Percentiles rank a stretch among this genome's conserved stretches.
phyloP scores from a whole-genome alignment of 1,284 basidiomycete genomes.

The Apiotrichum porosum region DNA sequence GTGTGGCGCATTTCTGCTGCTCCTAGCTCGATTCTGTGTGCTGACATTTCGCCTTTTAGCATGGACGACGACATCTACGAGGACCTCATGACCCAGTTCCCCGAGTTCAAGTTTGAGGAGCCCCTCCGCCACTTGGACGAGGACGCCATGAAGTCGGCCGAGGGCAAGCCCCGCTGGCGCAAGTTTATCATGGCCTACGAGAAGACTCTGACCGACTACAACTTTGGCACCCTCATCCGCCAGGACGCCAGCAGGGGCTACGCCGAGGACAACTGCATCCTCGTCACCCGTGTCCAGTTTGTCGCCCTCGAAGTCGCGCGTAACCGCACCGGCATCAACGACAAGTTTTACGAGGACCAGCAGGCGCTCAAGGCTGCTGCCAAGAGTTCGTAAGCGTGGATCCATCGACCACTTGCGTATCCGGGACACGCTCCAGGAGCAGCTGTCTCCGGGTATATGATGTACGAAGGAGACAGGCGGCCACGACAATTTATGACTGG shows the following conservation, averaged over 20 bases:
- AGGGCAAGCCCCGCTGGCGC: constrained; percentile 90
- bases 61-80: constrained; percentile 88
- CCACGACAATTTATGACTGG: no score
- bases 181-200: constrained; percentile 75
- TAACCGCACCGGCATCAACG: constrained; percentile 88
- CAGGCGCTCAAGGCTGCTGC: constrained; percentile 48
- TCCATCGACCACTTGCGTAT: no score
- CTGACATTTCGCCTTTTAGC: no score
- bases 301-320: constrained; percentile 93
- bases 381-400: no score
- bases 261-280: constrained; percentile 87
- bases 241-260: constrained; percentile 78
- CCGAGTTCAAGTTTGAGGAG: constrained; percentile 71
- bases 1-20: no score
- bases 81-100: constrained; percentile 72
- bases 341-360: constrained; percentile 75
- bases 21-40: no score
- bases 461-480: no score
- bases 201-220: constrained; percentile 84
- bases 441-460: no score
- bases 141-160: constrained; percentile 86
- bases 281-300: constrained; percentile 75
- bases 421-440: no score
- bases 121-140: constrained; percentile 72
- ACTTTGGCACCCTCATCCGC: constrained; percentile 93